Evolutionary conservation across 2,329 filamentous ascomycete genomes (phyloP).

Genomic region (Scleromitrula shiraiana): DNA sequence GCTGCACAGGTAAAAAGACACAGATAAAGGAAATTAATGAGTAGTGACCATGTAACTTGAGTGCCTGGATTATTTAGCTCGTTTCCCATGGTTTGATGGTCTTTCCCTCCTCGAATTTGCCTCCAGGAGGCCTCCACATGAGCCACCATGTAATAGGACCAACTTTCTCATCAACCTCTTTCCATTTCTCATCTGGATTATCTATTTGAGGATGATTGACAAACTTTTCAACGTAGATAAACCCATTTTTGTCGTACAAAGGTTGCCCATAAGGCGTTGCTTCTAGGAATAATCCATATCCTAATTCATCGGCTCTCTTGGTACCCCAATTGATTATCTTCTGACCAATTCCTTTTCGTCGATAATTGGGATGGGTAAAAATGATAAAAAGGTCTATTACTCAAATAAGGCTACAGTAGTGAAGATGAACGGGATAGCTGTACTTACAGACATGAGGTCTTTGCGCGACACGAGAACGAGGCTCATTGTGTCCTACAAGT

Average conservation of each 20-base stretch:
- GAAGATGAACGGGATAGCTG: not conserved
- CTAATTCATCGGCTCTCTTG: constrained; percentile 3
- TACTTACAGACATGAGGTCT: constrained; percentile 11
- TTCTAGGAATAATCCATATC: constrained; percentile 4
- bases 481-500: not conserved
- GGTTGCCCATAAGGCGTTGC: constrained; percentile 5
- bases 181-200: constrained; percentile 8
- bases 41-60: no score
- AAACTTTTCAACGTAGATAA: constrained; percentile 5
- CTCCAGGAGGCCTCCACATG: no score
- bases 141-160: no score
- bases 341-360: constrained; percentile 7
- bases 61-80: no score
- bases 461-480: not conserved
- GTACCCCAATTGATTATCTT: constrained; percentile 4
- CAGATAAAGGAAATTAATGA: no score
- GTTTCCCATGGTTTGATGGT: no score
- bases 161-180: no score
- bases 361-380: constrained; percentile 9
- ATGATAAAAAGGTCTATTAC: constrained; percentile 7
- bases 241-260: constrained; percentile 8
- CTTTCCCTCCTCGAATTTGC: no score
- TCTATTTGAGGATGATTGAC: constrained; percentile 6
- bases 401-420: not conserved
- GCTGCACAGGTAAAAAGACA: no score